Base-by-base conservation (phyloP, 1,284 basidiomycete species). In the Sanghuangporus baumii region DNA sequence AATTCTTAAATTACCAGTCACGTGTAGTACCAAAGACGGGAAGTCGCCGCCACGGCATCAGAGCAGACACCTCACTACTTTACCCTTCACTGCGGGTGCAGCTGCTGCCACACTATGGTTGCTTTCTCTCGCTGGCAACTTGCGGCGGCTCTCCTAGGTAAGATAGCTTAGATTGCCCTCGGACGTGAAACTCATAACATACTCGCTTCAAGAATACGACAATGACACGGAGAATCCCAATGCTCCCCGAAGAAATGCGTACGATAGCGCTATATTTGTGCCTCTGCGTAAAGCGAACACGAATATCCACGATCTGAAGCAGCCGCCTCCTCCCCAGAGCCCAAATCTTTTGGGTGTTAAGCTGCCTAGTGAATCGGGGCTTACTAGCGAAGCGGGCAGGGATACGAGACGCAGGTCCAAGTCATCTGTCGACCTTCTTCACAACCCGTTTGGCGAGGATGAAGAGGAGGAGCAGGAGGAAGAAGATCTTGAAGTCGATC, bases 241-340 rank as follows among this genome's bases (percentile, higher is more conserved):
- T 57, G 78, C 75, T 34, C 83, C 84, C 9, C 74, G 76, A 66
- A 82, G 81, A 61, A 88, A 83, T 61, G 90, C 90, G 2, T 82
- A 92, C 51, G 89, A 93, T 64, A 92, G 89, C 67, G 90, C 91
- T 55, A 89, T 93, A 64, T 93, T 93, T 68, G 79, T 87, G 20
- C 87, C 87, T 70, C 75, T 91, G 54, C 84, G 88, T 23, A 81
- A 84, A 48, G 57, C 59, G 55, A 81, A 80, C 68, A 74, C 75
- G 67, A 75, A 76, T 64, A 76, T 76, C 62, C 78, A 78, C 8
- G 74, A 71, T 8, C 60, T 68, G 38, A 47, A 69, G 65, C 50
- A 51, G 16, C 73, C 71, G 50, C 71, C 78, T 40, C 80, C 82
- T 46, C 43, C 43, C 43, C 81, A 76, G 69, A 86, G 80, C 67